Base-by-base conservation (phyloP, 2,329 filamentous ascomycete genomes). In the Verticillium albo-atrum region DNA sequence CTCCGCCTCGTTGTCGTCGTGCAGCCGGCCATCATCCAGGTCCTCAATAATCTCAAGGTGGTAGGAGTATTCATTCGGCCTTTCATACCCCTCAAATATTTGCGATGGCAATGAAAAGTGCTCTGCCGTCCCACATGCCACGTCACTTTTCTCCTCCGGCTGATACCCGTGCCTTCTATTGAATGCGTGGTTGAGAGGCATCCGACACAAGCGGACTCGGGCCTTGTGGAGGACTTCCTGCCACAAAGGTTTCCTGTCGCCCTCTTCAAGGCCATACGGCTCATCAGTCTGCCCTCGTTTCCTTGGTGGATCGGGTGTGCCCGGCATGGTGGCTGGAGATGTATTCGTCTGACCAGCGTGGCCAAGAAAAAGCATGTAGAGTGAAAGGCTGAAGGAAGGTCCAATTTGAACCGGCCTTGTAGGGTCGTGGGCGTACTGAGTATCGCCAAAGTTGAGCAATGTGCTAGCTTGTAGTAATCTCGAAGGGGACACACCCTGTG, bases 161-260 rank as follows among this genome's bases (percentile, higher is more conserved):
- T 62, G 60, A 56, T 74, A 75, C 5, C 74, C 74, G 9, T 59
- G 58, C 7, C 62, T 32, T 25, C 73, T 67, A 61, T 80, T 74
- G 62, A 85, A 82, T 0, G 82, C 71, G 50, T 63, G 56, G 25
- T 63, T 10, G 32, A 89, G 74, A 0, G 87, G 89, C 1, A 90
- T 84, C 54, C 93, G 83, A 66, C 89, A 83, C 12, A 99, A 79
- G 60, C 92, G 91, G 14, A 97, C 86, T 42, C 88, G 85, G 20
- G 92, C 91, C 72, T 98, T 99, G 77, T 98, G 93, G 62, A 97
- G 88, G 47, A 96, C 92, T 71, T 99, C 94, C 71, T 98, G 95
- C 95, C 95, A 98, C 1, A 93, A 89, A 0, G 92, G 80, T 64
- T 80, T 83, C 79, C 75, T 87, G 74, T 75, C 89, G 70, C 65